These are phyloP conservation scores for Leucosporidium scottii DNA, from an alignment of 768 basidiomycete species.

Conservation along the genomic window DNA sequence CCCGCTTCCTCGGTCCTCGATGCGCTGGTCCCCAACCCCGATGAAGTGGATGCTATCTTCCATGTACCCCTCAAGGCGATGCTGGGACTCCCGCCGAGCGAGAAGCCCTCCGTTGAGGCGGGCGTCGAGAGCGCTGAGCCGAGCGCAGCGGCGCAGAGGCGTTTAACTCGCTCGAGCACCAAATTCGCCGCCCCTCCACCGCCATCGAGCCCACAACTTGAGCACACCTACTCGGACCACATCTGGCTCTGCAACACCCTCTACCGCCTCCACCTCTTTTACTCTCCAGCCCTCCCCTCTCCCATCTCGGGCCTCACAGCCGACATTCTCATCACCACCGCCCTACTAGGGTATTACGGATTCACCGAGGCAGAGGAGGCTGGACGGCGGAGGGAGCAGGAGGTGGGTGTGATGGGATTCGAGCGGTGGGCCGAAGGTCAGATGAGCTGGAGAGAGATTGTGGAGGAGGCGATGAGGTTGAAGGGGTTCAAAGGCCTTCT, in stretches of 20 bases:
- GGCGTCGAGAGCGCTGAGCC: too few species aligned
- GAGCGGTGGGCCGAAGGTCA: slow-evolving; percentile 22
- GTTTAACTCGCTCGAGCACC: not conserved
- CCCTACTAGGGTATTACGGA: slow-evolving; percentile 11
- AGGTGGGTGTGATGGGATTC: slow-evolving; percentile 12
- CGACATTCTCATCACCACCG: slow-evolving; percentile 28
- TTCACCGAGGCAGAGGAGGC: not conserved
- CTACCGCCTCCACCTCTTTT: slow-evolving; percentile 34
- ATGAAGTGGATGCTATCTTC: slow-evolving; percentile 35
- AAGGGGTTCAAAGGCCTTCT: slow-evolving; percentile 3
- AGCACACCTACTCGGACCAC: slow-evolving; percentile 12
- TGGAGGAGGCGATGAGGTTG: slow-evolving; percentile 11
- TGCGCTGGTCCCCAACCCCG: slow-evolving; percentile 14
- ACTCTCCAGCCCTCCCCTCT: slow-evolving; percentile 3
- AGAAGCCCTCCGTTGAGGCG: too few species aligned
- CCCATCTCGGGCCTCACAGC: slow-evolving; percentile 34
- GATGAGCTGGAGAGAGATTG: slow-evolving; percentile 22
- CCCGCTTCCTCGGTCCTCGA: not conserved
- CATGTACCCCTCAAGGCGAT: slow-evolving; percentile 13
- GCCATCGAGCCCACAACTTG: not conserved
- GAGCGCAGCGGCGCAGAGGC: too few species aligned
- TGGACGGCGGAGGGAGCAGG: not conserved
- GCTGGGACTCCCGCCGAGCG: not conserved
- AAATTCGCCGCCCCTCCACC: not conserved
- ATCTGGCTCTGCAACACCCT: slow-evolving; percentile 18